A percentile compares a stretch with the other conserved stretches of the same genome.
Conservation (phyloP, 169 alveolate species). For the Sarcocystis neurona region DNA sequence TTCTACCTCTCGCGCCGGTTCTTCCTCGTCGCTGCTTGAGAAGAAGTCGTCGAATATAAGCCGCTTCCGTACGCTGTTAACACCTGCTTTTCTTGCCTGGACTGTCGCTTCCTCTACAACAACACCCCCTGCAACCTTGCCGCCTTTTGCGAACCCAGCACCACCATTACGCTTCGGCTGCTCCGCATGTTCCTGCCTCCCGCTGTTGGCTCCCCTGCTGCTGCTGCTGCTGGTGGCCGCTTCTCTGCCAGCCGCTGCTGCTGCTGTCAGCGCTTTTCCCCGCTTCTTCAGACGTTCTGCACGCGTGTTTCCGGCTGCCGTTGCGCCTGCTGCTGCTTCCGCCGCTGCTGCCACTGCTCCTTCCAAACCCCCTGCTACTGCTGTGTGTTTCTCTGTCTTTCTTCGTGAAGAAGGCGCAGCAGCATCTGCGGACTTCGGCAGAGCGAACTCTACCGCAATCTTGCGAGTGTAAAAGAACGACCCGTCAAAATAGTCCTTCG, state of each 20-base stretch:
- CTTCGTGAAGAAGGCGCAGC: conserved; percentile 77
- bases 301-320: background rate
- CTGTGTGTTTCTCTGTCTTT: conserved; percentile 70
- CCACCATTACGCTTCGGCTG: background rate
- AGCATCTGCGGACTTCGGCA: conserved; percentile 75
- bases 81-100: conserved; percentile 24
- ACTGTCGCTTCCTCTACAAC: background rate
- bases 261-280: background rate
- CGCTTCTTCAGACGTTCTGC: background rate
- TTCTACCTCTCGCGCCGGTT: background rate
- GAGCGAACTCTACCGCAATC: conserved; percentile 75
- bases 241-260: background rate
- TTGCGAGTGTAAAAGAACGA: conserved; percentile 76
- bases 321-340: background rate
- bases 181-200: too few species aligned
- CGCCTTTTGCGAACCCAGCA: background rate
- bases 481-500: conserved; percentile 69
- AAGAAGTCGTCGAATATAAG: conserved; percentile 34
- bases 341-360: background rate
- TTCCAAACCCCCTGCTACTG: conserved; percentile 34
- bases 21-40: background rate
- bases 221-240: too few species aligned
- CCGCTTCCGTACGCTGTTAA: background rate
- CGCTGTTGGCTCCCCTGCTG: background rate
- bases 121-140: background rate